Base-by-base conservation (phyloP, 192 early-diverging fungal species). In the Podila verticillata region DNA sequence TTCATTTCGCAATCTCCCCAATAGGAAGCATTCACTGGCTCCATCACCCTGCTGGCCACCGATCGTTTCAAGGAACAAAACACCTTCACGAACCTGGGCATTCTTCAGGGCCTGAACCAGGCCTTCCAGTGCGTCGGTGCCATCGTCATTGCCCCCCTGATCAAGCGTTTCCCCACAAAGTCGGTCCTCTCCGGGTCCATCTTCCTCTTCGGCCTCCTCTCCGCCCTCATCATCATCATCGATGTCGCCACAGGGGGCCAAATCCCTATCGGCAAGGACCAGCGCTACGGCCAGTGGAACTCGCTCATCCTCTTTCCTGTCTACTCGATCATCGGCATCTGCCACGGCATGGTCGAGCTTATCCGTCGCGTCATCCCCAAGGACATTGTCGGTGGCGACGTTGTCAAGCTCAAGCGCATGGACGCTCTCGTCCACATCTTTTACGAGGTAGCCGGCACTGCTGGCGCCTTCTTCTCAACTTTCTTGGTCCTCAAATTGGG, bases 351-450 rank as follows among this genome's bases (percentile, higher is more conserved):
- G 71, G 77, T 90, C 22, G 89, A 90, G 63, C 74, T 90, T 10
- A 87, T 90, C 29, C 88, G 89, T 15, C 88, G 89, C 66, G 83
- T 90, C 63, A 86, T 89, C 22, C 88, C 88, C 35, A 64, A 68
- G n/a, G 88, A 89, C 65, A 85, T 89, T 57, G 88, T 90, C 48
- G 89, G 89, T 34, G 89, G 88, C 35, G 80, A 90, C 75, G 84
- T 86, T 10, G 57, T 82, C 60, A 90, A 90, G 82, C 83, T 90
- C 62, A 88, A 86, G 77, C 67, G 65, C 39, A 90, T 90, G 88
- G 89, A 90, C 60, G 80, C 84, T 28, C 71, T 65, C 39, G 89
- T 90, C 48, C 89, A 90, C 59, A 72, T 90, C 61, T 86, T 83
- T 59, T 90, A 88, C 65, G 89, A 90, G 78, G 58, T 90, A 54